A percentile compares a stretch with the other conserved stretches of the same genome.
Evolutionary conservation across 345 rosid species (phyloP).

Genomic region (Aquilaria sinensis): DNA sequence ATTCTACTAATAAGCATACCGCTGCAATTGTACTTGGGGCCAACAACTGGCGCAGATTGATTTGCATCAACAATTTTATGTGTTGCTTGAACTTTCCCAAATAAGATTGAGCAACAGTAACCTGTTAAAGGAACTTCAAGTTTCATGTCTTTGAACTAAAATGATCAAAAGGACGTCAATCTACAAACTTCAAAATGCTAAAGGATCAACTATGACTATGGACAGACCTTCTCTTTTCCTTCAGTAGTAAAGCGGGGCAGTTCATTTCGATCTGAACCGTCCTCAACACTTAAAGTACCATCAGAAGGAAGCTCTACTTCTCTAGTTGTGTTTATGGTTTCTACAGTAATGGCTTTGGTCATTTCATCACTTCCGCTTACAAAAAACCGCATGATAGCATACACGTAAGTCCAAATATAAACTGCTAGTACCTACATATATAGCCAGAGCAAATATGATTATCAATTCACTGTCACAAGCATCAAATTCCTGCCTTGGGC

Average conservation of each 20-base stretch:
- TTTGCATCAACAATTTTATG: neutral
- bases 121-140: neutral
- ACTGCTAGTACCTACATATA: conserved; percentile 24
- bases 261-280: neutral
- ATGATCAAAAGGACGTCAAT: too few species aligned
- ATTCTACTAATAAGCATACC: conserved; percentile 10
- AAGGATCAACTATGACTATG: too few species aligned
- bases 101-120: neutral
- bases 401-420: conserved; percentile 38
- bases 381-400: conserved; percentile 21
- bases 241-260: conserved; percentile 8
- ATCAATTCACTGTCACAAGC: neutral
- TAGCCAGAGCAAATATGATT: neutral
- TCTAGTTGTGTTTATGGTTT: conserved; percentile 2
- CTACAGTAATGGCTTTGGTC: neutral
- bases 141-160: too few species aligned
- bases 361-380: conserved; percentile 2
- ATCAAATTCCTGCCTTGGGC: neutral
- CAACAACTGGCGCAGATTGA: conserved; percentile 16
- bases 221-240: conserved; percentile 6
- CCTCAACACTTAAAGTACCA: neutral
- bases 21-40: conserved; percentile 26
- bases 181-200: too few species aligned
- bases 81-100: conserved; percentile 5
- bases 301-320: conserved; percentile 17